A percentile compares a stretch with the other conserved stretches of the same genome.
Evolutionary conservation across 2,329 filamentous ascomycete genomes (phyloP).

Genomic region (Talaromyces sp.): DNA sequence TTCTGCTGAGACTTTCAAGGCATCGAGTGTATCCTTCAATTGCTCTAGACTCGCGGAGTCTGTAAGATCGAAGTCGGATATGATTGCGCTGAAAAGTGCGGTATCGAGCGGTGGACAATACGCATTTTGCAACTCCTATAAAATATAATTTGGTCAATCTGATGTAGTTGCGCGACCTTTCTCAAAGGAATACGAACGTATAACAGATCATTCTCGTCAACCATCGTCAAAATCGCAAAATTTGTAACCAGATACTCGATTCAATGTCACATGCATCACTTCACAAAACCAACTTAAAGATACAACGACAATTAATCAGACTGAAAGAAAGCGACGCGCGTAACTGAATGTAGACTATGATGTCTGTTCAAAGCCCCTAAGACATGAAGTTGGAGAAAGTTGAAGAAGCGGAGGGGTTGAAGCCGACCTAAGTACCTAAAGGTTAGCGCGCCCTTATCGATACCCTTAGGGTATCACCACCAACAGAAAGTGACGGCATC

Average conservation of each 20-base stretch:
- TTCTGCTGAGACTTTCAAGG: constrained; percentile 67
- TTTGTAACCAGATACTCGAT: constrained; percentile 20
- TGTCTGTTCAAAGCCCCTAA: neutral
- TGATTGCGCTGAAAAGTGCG: constrained; percentile 72
- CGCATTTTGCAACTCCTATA: constrained; percentile 57
- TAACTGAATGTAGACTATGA: neutral
- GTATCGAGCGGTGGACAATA: constrained; percentile 76
- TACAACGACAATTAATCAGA: neutral
- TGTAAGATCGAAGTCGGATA: constrained; percentile 68
- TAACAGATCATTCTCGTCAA: constrained; percentile 22
- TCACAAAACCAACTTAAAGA: neutral
- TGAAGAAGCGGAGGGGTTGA: neutral
- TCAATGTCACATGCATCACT: constrained; percentile 15
- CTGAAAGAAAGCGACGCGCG: neutral
- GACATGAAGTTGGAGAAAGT: neutral
- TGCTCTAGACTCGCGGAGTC: constrained; percentile 52
- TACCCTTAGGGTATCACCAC: neutral
- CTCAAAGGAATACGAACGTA: neutral
- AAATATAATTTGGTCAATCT: neutral
- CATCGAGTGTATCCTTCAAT: constrained; percentile 62
- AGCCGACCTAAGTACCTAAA: neutral
- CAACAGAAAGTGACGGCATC: neutral
- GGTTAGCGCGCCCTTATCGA: constrained; percentile 1
- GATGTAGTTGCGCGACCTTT: neutral
- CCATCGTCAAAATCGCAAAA: constrained; percentile 28